A percentile compares a stretch with the other conserved stretches of the same genome.
Conservation (phyloP, 2,329 filamentous ascomycete genomes). For the Fusarium pseudoanthophilum region DNA sequence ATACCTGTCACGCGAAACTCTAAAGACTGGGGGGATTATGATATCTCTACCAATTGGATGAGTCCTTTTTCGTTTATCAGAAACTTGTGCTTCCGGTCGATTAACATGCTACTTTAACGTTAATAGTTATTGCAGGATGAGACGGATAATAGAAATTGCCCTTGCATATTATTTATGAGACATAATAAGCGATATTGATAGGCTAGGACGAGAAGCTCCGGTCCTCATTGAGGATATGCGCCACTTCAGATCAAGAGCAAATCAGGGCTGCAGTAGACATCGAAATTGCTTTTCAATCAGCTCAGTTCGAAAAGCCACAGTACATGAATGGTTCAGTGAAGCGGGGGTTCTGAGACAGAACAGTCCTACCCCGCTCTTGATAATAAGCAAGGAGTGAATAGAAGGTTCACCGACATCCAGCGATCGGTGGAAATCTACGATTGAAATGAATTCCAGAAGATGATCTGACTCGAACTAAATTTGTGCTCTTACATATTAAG, state of each 20-base stretch:
- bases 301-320: background rate
- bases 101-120: background rate
- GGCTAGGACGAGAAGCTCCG: background rate
- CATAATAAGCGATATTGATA: background rate
- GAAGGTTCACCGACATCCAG: background rate
- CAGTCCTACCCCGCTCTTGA: background rate
- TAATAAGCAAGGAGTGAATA: background rate
- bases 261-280: background rate
- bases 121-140: background rate
- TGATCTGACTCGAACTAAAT: background rate
- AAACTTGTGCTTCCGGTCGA: background rate
- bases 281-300: background rate
- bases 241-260: background rate
- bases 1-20: background rate
- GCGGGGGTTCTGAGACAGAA: background rate
- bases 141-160: no score
- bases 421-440: background rate
- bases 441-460: background rate
- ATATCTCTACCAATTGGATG: background rate
- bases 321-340: background rate
- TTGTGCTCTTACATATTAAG: background rate
- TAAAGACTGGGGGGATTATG: background rate
- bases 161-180: no score
- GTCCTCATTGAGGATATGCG: background rate
- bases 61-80: no score